These are phyloP conservation scores for Wickerhamiella vanderwaltii DNA, from an alignment of 805 yeast species.

Conservation along the genomic window DNA sequence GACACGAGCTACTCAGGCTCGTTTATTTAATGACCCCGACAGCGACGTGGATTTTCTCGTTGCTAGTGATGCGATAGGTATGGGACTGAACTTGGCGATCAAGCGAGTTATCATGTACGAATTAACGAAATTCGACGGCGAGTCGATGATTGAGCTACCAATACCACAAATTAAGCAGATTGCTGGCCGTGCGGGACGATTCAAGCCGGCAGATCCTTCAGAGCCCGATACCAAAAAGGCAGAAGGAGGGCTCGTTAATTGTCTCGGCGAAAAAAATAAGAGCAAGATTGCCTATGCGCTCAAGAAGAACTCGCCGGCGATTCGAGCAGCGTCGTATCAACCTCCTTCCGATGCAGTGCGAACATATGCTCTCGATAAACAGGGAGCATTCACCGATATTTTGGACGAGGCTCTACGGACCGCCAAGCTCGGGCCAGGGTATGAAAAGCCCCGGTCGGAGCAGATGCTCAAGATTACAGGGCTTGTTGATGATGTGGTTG, in stretches of 20 bases:
- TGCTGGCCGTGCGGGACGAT: conserved; percentile 94
- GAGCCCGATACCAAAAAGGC: conserved; percentile 37
- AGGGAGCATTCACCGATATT: conserved; percentile 36
- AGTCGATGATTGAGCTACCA: conserved; percentile 33
- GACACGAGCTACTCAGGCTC: conserved; percentile 75
- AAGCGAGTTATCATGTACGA: conserved; percentile 66
- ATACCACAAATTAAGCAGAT: conserved; percentile 75
- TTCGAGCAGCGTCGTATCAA: conserved; percentile 59
- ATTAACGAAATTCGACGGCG: conserved; percentile 60
- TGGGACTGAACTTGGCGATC: conserved; percentile 87
- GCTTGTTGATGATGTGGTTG: conserved; percentile 33
- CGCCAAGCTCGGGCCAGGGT: conserved; percentile 7
- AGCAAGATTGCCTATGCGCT: conserved; percentile 14
- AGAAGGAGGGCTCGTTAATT: conserved; percentile 18
- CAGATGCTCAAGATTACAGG: conserved; percentile 33
- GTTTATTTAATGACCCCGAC: conserved; percentile 49
- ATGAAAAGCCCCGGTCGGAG: conserved; percentile 19
- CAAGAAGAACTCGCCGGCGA: conserved; percentile 16
- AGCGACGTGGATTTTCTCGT: conserved; percentile 73
- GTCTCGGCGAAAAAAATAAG: conserved; percentile 8
- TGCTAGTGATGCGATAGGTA: conserved; percentile 95
- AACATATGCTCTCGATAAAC: conserved; percentile 46
- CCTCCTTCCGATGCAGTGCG: conserved; percentile 69
- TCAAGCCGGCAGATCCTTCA: conserved; percentile 36
- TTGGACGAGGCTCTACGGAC: conserved; percentile 35